Percentiles rank a stretch among this genome's conserved stretches.
phyloP scores from a whole-genome alignment of 164 flowering plant genomes.

The Aristolochia fimbriata region DNA sequence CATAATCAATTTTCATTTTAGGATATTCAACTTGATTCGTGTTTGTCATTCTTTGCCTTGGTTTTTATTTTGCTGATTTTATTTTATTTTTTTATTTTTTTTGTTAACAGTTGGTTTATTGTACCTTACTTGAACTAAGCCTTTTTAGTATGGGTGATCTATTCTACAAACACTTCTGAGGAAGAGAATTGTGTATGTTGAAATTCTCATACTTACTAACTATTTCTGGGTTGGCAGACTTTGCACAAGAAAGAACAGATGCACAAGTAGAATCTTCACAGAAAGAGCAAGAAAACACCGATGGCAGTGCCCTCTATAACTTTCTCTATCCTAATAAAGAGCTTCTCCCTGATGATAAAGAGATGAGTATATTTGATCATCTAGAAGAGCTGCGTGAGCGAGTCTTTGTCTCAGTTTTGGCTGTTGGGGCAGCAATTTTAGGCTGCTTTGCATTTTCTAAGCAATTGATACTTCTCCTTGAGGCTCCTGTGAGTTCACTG shows the following conservation, averaged over 20 bases:
- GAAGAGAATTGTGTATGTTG: too few species aligned
- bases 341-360: conserved; percentile 90
- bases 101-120: too few species aligned
- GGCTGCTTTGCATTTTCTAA: conserved; percentile 92
- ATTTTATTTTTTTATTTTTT: too few species aligned
- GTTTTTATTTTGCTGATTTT: too few species aligned
- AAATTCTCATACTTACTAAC: too few species aligned
- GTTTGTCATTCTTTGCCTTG: too few species aligned
- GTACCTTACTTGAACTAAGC: too few species aligned
- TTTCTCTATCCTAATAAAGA: conserved; percentile 87
- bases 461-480: conserved; percentile 72
- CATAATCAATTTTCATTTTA: too few species aligned
- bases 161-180: too few species aligned
- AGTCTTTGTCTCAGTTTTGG: conserved; percentile 78
- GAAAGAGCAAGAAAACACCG: conserved; percentile 19
- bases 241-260: conserved; percentile 19
- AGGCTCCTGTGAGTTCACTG: conserved; percentile 63
- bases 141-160: too few species aligned
- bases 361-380: conserved; percentile 91
- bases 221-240: conserved; percentile 7
- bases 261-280: conserved; percentile 18
- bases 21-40: too few species aligned
- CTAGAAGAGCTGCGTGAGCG: conserved; percentile 88
- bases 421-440: conserved; percentile 83
- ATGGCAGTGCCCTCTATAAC: conserved; percentile 44